Evolutionary conservation across 345 rosid species (phyloP).

Genomic region (Moringa oleifera): DNA sequence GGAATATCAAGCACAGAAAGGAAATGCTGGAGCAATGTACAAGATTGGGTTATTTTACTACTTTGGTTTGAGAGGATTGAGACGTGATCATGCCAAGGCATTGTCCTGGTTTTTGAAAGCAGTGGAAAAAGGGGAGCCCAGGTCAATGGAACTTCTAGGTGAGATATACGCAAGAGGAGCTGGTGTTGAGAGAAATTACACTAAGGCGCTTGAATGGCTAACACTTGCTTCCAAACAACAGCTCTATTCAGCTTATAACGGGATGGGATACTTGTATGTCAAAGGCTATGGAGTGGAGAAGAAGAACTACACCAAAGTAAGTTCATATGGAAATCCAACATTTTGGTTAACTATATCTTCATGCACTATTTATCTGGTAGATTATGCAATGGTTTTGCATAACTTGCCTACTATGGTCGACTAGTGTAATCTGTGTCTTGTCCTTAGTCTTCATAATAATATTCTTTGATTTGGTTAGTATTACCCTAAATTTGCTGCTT

Average conservation of each 20-base stretch:
- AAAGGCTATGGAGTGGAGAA: slow-evolving; percentile 97
- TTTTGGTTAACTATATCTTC: not conserved
- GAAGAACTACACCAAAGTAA: slow-evolving; percentile 88
- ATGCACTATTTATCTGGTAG: not conserved
- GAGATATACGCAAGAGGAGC: slow-evolving; percentile 98
- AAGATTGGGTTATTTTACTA: slow-evolving; percentile 84
- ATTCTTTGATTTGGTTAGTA: not conserved
- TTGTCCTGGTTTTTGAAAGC: slow-evolving; percentile 85
- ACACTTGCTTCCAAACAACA: slow-evolving; percentile 76
- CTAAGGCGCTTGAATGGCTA: slow-evolving; percentile 93
- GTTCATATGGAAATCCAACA: slow-evolving; percentile 1
- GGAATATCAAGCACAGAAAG: slow-evolving; percentile 97
- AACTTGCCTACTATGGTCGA: slow-evolving; percentile 1
- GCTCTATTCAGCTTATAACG: slow-evolving; percentile 85
- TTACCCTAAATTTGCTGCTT: not conserved
- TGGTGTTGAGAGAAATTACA: slow-evolving; percentile 94
- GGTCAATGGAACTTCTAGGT: slow-evolving; percentile 94
- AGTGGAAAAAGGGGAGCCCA: slow-evolving; percentile 85
- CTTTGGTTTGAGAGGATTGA: slow-evolving; percentile 92
- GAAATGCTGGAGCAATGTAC: slow-evolving; percentile 85
- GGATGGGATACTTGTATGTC: slow-evolving; percentile 92
- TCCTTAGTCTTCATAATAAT: not conserved
- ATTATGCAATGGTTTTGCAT: not conserved
- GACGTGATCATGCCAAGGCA: slow-evolving; percentile 88
- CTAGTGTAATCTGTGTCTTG: not conserved